These are phyloP conservation scores for Mikania micrantha DNA, from an alignment of 129 eudicot species.

Conservation along the genomic window DNA sequence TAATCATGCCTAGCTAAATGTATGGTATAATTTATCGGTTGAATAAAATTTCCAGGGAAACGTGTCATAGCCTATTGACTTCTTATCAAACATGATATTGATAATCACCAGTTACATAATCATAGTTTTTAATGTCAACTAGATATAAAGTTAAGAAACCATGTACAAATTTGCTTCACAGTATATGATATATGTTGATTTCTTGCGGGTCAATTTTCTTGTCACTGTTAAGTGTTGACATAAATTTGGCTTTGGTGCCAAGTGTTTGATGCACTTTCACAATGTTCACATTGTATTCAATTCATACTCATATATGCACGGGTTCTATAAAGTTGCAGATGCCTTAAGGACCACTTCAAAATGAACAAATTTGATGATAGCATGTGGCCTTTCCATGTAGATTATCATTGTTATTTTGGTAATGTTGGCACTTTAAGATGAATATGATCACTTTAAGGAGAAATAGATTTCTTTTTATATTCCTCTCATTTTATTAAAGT, in stretches of 20 bases:
- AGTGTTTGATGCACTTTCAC: conserved; percentile 17
- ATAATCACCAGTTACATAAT: conserved; percentile 20
- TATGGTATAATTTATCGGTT: conserved; percentile 23
- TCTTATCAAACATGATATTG: conserved; percentile 23
- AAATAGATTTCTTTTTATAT: conserved; percentile 7
- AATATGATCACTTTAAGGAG: conserved; percentile 5
- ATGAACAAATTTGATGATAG: conserved; percentile 29
- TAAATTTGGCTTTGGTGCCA: neutral
- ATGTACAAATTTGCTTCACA: conserved; percentile 2
- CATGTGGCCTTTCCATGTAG: conserved; percentile 21
- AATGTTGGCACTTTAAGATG: neutral
- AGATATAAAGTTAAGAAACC: conserved; percentile 5
- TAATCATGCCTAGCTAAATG: conserved; percentile 21
- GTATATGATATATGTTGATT: neutral
- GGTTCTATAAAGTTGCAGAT: conserved; percentile 23
- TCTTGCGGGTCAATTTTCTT: conserved; percentile 6
- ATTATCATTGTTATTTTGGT: conserved; percentile 24
- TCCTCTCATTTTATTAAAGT: neutral
- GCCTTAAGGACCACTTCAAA: conserved; percentile 33
- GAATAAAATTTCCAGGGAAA: conserved; percentile 4
- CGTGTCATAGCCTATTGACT: conserved; percentile 20
- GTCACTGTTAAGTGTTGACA: neutral
- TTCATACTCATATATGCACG: conserved; percentile 15
- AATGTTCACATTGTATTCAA: conserved; percentile 16
- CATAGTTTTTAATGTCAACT: conserved; percentile 18